Evolutionary conservation across 306 rosid genomes (phyloP), one percentile per base, ranked within the genome.

Genomic region (Dicorynia guianensis): DNA sequence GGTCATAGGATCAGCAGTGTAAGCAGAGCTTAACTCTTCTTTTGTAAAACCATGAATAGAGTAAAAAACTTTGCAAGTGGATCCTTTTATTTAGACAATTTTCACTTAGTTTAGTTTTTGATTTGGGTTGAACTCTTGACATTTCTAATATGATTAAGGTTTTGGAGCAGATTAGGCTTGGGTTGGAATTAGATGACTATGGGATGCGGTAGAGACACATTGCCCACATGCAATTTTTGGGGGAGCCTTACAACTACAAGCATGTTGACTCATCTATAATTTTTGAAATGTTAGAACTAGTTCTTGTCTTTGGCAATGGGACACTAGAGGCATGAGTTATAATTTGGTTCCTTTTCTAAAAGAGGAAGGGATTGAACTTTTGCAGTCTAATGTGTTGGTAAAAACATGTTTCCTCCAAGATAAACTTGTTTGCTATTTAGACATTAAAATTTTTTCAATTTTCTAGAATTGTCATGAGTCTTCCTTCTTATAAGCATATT

Each of bases 191-290:
- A 76, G 92, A 96, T 84, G 98, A 96, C 72, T 90, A 96, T 76
- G 98, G 98, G 82, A 89, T 96, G 98, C 99, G 92, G 83, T 98
- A 96, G 79, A 88, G 88, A 69, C 93, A 97, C 71, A 77, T 96
- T 81, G 96, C 99, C 20, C 88, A 90, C 81, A 95, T 95, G 99
- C 84, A 98, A 69, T 95, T 96, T 83, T 75, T 96, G 63, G 99
- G 99, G 79, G 99, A 96, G 82, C 89, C 92, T 77, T 96, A 96
- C 84, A 96, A 92, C 78, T 96, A 96, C 79, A 92, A 96, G 87
- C 99, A 90, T 86, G 98, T 91, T 7, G 99, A 96, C 78, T 96
- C 99, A 40, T 89, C 96, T 81, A 97, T 96, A 73, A 90, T 96
- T 73, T 96, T 96, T 82, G 99, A 96, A 85, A 96, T 98, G 1